These are phyloP conservation scores for Hypoxylon crocopeplum DNA, from an alignment of 495 filamentous ascomycete genomes.

Conservation along the genomic window DNA sequence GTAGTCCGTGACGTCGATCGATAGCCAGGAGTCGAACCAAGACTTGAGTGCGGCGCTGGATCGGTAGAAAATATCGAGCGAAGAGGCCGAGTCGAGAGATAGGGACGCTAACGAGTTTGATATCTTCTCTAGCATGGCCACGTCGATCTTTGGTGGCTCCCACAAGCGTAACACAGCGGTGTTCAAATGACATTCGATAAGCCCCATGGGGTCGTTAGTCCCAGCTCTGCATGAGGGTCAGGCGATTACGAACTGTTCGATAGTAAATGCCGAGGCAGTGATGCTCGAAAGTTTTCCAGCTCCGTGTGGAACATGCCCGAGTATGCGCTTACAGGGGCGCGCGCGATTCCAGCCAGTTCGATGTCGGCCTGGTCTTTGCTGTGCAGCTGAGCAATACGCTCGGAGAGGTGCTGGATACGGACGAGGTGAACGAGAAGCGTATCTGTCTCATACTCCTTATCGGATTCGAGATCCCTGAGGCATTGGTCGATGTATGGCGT, in stretches of 20 bases:
- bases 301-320: conserved; percentile 41
- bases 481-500: conserved; percentile 47
- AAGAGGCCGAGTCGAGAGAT: conserved; percentile 35
- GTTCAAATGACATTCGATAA: conserved; percentile 36
- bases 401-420: conserved; percentile 48
- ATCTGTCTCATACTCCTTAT: conserved; percentile 44
- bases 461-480: conserved; percentile 41
- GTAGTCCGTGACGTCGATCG: conserved; percentile 47
- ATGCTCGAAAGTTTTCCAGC: conserved; percentile 36
- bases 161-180: conserved; percentile 35
- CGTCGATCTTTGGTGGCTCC: conserved; percentile 40
- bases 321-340: conserved; percentile 32
- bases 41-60: conserved; percentile 41
- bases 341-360: conserved; percentile 14
- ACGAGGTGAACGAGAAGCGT: conserved; percentile 42
- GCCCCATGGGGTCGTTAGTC: conserved; percentile 19
- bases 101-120: conserved; percentile 44
- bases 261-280: conserved; percentile 31
- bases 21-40: conserved; percentile 52
- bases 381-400: conserved; percentile 44
- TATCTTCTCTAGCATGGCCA: conserved; percentile 35
- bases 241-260: conserved; percentile 26
- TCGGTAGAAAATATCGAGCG: conserved; percentile 43
- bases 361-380: conserved; percentile 19
- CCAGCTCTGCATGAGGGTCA: neutral